phyloP scores from a whole-genome alignment of 164 flowering plant species.

The Magnolia kwangsiensis region DNA sequence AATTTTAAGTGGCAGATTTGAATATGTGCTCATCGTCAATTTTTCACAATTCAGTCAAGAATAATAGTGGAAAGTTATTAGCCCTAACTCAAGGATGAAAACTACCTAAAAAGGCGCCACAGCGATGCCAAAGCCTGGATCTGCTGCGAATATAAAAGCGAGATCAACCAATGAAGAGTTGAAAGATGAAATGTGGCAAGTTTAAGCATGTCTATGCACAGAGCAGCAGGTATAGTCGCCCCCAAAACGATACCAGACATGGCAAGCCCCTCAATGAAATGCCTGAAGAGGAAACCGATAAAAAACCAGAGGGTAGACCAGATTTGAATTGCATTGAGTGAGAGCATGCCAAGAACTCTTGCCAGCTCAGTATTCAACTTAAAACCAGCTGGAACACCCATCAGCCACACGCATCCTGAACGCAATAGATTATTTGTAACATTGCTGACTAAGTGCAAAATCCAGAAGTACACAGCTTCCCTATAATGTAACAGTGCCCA shows the following conservation, averaged over 20 bases:
- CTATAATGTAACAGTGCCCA: conserved; percentile 39
- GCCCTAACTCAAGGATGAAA: too few species aligned
- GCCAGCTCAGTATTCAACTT: conserved; percentile 93
- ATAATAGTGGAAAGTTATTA: too few species aligned
- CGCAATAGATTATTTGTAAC: conserved; percentile 71
- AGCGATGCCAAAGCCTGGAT: conserved; percentile 77
- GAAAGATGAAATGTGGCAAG: conserved; percentile 61
- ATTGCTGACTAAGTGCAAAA: conserved; percentile 36
- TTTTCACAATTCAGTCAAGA: too few species aligned
- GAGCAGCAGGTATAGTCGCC: conserved; percentile 61
- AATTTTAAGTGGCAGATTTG: too few species aligned
- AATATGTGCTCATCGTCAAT: too few species aligned
- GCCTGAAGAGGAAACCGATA: conserved; percentile 37
- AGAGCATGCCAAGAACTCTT: conserved; percentile 66
- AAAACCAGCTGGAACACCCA: conserved; percentile 99
- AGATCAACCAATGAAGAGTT: conserved; percentile 62
- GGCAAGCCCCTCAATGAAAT: conserved; percentile 60
- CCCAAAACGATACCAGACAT: conserved; percentile 76
- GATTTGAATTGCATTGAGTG: conserved; percentile 80
- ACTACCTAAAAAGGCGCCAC: conserved; percentile 95
- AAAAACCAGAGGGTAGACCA: conserved; percentile 88
- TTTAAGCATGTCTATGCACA: conserved; percentile 54
- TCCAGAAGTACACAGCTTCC: conserved; percentile 41
- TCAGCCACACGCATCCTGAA: conserved; percentile 92
- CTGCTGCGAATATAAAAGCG: conserved; percentile 68